phyloP scores from a whole-genome alignment of 73 alveolate genomes.

The Paramecium caudatum region DNA sequence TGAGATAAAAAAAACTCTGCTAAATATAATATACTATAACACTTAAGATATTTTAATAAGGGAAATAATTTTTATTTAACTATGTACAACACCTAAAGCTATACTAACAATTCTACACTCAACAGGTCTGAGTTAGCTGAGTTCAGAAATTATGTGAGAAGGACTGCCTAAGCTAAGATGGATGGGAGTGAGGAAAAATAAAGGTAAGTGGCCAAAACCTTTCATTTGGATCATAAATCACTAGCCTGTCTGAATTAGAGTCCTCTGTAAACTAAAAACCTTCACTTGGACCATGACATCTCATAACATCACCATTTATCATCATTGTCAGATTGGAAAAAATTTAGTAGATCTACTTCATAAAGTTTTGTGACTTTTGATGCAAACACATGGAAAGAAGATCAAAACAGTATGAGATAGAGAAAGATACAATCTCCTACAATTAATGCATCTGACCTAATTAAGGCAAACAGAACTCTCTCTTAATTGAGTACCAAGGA shows the following conservation, averaged over 20 bases:
- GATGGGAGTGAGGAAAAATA: constrained; percentile 33
- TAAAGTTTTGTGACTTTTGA: constrained; percentile 45
- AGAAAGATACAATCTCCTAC: background rate
- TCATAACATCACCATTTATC: constrained; percentile 29
- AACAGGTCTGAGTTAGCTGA: constrained; percentile 42
- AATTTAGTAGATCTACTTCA: constrained; percentile 38
- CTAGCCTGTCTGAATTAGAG: constrained; percentile 22
- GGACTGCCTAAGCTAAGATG: constrained; percentile 35
- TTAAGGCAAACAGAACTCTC: background rate
- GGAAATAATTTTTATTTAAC: background rate
- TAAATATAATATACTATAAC: background rate
- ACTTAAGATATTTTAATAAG: background rate
- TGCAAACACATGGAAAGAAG: constrained; percentile 60
- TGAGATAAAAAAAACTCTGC: background rate
- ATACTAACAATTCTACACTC: background rate
- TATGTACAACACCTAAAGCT: background rate
- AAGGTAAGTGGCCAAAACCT: constrained; percentile 22
- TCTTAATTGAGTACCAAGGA: constrained; percentile 6
- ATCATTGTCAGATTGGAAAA: constrained; percentile 45
- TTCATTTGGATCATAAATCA: constrained; percentile 8
- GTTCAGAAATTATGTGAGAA: constrained; percentile 54
- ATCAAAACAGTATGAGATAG: constrained; percentile 30
- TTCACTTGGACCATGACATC: constrained; percentile 17
- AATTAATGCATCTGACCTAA: constrained; percentile 27
- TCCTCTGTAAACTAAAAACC: background rate